A percentile compares a stretch with the other conserved stretches of the same genome.
Evolutionary conservation across 208 protist species (phyloP).

Genomic region (Jaenimonas drosophilae): DNA sequence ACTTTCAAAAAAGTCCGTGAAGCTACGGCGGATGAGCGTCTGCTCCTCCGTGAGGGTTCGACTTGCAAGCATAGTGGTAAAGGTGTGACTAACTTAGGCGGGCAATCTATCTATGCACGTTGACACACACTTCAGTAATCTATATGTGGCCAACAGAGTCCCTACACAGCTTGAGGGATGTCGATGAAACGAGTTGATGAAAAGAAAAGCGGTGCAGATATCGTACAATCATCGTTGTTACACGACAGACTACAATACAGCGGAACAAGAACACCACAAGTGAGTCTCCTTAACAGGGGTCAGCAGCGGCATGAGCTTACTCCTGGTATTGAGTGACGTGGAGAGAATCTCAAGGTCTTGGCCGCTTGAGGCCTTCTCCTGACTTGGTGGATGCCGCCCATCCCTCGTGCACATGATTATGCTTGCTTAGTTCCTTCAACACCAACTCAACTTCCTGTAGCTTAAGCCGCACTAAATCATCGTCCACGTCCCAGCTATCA

Average conservation of each 20-base stretch:
- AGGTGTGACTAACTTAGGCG: not conserved
- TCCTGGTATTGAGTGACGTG: too few relatives aligned
- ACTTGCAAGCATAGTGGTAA: slow-evolving; percentile 50
- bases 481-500: slow-evolving; percentile 65
- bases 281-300: too few relatives aligned
- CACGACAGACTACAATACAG: too few relatives aligned
- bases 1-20: slow-evolving; percentile 86
- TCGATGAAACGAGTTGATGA: not conserved
- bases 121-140: too few relatives aligned
- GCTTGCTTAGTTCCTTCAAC: slow-evolving; percentile 20
- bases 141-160: too few relatives aligned
- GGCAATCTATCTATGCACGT: too few relatives aligned
- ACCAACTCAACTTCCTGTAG: slow-evolving; percentile 33
- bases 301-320: too few relatives aligned
- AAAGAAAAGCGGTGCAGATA: slow-evolving; percentile 1
- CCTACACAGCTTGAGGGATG: too few relatives aligned
- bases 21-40: slow-evolving; percentile 77
- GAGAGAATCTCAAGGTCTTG: too few relatives aligned
- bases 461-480: slow-evolving; percentile 58
- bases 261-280: too few relatives aligned
- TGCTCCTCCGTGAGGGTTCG: slow-evolving; percentile 84
- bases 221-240: too few relatives aligned
- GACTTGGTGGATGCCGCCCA: not conserved
- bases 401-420: not conserved
- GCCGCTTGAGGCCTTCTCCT: too few relatives aligned